Conservation (phyloP, 768 basidiomycete species). For the Pholiota molesta region DNA sequence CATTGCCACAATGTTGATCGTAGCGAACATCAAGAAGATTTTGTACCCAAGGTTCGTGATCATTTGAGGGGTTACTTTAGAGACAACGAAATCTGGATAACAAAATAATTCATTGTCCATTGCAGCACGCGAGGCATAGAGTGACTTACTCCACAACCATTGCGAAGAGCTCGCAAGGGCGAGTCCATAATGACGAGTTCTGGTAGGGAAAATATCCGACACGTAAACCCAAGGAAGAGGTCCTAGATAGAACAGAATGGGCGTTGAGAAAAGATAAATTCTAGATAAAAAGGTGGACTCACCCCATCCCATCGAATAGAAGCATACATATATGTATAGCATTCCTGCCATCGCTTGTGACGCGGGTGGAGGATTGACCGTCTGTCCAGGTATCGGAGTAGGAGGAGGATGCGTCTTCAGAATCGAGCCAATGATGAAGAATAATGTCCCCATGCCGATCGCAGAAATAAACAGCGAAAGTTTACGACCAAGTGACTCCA, state of each 20-base stretch:
- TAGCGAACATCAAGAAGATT: constrained; percentile 76
- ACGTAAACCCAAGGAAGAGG: constrained; percentile 63
- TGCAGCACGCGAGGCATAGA: neutral
- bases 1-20: constrained; percentile 78
- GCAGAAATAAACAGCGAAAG: constrained; percentile 73
- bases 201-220: constrained; percentile 85
- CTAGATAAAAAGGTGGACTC: constrained; percentile 12
- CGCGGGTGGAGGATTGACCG: constrained; percentile 47
- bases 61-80: constrained; percentile 71
- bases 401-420: constrained; percentile 76
- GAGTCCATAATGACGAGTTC: constrained; percentile 82
- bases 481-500: constrained; percentile 71
- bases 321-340: constrained; percentile 86
- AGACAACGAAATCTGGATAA: constrained; percentile 43
- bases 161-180: constrained; percentile 76
- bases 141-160: constrained; percentile 75
- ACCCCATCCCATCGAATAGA: constrained; percentile 90
- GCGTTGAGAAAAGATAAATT: constrained; percentile 21
- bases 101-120: neutral
- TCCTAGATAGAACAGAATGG: constrained; percentile 26
- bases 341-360: constrained; percentile 84
- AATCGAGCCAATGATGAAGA: constrained; percentile 85
- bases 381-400: constrained; percentile 22
- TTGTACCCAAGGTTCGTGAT: constrained; percentile 68
- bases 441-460: constrained; percentile 76